Evolutionary conservation across 1,284 basidiomycete genomes (phyloP).

Genomic region (Golubevia sp.): DNA sequence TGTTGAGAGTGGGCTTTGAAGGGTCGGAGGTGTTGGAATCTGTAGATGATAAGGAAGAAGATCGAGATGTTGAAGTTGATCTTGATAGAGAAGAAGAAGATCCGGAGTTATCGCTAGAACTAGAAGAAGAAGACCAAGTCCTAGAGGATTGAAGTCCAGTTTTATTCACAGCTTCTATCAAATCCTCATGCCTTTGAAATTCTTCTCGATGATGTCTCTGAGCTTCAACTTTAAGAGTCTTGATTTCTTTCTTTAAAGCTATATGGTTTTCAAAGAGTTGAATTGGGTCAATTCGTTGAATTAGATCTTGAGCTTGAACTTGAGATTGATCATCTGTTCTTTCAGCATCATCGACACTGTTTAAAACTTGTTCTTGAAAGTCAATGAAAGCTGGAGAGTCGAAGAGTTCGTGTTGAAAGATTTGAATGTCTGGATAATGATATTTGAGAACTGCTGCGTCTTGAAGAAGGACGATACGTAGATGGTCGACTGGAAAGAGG

Average conservation of each 20-base stretch:
- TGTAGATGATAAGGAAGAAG: neutral
- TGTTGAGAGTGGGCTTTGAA: neutral
- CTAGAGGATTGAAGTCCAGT: too few species aligned
- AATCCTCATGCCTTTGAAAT: neutral
- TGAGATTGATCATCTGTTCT: too few species aligned
- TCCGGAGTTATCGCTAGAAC: too few species aligned
- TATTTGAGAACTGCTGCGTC: neutral
- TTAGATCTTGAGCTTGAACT: neutral
- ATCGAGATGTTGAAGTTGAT: neutral
- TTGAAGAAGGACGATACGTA: neutral
- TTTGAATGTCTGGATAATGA: neutral
- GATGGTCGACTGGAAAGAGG: too few species aligned
- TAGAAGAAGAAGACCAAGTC: too few species aligned
- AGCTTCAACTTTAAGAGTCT: too few species aligned
- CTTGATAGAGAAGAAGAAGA: too few species aligned
- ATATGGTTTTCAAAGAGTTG: too few species aligned
- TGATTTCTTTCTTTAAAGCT: neutral
- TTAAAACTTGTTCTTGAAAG: neutral
- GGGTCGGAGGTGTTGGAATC: neutral
- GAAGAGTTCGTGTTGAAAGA: neutral
- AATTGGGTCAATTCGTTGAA: neutral
- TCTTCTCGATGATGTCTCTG: neutral
- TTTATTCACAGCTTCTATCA: neutral
- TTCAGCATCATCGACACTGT: too few species aligned
- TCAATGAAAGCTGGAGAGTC: neutral